Percentiles rank a stretch among this genome's conserved stretches.
Conservation (phyloP, 164 flowering plant species). For the Vitis riparia region DNA sequence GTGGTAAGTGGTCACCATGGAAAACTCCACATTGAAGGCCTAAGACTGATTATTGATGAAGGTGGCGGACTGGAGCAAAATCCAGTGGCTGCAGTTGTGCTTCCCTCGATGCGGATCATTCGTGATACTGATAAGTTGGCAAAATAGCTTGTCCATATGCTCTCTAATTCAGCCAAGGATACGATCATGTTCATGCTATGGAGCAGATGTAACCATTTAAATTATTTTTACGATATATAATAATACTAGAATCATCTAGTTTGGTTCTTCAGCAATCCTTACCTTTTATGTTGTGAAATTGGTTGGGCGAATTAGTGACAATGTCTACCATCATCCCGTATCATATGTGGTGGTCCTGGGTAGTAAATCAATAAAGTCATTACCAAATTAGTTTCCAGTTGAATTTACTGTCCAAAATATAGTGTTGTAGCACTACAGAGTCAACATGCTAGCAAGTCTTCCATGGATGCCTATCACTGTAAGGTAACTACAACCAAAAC, state of each 20-base stretch:
- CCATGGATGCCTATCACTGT: too few species aligned
- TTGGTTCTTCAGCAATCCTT: neutral
- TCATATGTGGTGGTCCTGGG: too few species aligned
- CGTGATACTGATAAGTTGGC: slow-evolving; percentile 57
- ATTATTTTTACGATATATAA: neutral
- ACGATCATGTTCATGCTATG: neutral
- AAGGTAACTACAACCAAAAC: neutral
- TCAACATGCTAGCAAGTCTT: too few species aligned
- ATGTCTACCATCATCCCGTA: too few species aligned
- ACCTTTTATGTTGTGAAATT: neutral
- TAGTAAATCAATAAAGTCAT: too few species aligned
- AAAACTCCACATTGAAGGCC: slow-evolving; percentile 75
- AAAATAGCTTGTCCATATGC: slow-evolving; percentile 6
- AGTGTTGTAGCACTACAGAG: too few species aligned
- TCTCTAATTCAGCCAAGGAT: neutral
- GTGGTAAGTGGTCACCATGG: slow-evolving; percentile 98
- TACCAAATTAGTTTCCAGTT: too few species aligned
- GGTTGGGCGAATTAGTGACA: too few species aligned
- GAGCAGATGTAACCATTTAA: neutral
- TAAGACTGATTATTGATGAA: slow-evolving; percentile 82
- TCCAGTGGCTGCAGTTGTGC: slow-evolving; percentile 82
- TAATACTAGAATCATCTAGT: neutral
- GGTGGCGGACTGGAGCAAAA: slow-evolving; percentile 67
- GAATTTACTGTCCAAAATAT: too few species aligned
- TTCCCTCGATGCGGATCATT: slow-evolving; percentile 68